Evolutionary conservation across 2,329 filamentous ascomycete genomes (phyloP), one percentile per base, ranked within the genome.

Genomic region (Ramularia endophylla): DNA sequence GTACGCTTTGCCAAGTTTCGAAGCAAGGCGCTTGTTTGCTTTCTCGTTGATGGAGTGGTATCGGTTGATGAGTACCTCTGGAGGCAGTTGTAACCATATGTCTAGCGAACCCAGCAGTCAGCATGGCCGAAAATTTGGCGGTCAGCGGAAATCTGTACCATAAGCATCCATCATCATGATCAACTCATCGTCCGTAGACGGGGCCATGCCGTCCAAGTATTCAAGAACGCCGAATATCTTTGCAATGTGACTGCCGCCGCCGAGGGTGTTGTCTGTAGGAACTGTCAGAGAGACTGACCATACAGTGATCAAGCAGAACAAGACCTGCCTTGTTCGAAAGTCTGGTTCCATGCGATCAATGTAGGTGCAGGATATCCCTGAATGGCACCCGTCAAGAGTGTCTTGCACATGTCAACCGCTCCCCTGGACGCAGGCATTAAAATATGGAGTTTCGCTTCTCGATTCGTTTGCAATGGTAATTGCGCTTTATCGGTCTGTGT

Each of bases 21-120:
- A 59, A 25, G 65, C 61, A 35, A 82, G 60, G 27, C 71, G 68
- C 27, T 63, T 58, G 48, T 83, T 55, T 16, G 54, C 54, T 17
- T 40, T 42, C 4, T 30, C 40, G 27, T 54, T 54, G 36, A 56
- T 48, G 20, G 44, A 36, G 22, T 54, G 33, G 31, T 52, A 56
- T 9, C 55, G 46, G 22, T 41, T 46, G 32, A 55, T 47, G 8
- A 58, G 38, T 4, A 51, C 44, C 27, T 57, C 48, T 1, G 48
- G 50, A 13, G 44, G 46, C 1, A 55, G 30, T 36, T 56, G 54
- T 8, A 56, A 55, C 54, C 53, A 56, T 18, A 54, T 54, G 15
- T 53, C 52, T 52, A 37, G n/a, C 12, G 16, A 13, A 5, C 22
- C 6, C 22, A 6, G 4, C 5, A 12, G n/a, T 34, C 16, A 34